Percentiles rank a stretch among this genome's conserved stretches.
Evolutionary conservation across 1,284 basidiomycete species (phyloP).

Genomic region (Marasmius sp.): DNA sequence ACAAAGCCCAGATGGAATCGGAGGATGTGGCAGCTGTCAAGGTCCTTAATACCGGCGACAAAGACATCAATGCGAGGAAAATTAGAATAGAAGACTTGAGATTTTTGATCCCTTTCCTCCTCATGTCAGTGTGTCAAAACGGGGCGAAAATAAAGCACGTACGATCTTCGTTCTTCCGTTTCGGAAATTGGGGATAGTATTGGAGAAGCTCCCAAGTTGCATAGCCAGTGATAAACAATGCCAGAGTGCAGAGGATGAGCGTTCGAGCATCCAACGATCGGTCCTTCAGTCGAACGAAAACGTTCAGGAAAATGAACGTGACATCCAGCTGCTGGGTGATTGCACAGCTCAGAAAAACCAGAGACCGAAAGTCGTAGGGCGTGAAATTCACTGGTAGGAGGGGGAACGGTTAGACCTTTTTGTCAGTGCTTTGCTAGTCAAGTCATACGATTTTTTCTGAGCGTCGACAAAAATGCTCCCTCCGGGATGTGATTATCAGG

Average conservation of each 20-base stretch:
- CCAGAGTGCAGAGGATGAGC: slow-evolving; percentile 67
- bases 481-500: slow-evolving; percentile 90
- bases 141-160: slow-evolving; percentile 17
- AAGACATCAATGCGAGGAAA: slow-evolving; percentile 83
- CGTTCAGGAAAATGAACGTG: slow-evolving; percentile 79
- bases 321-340: slow-evolving; percentile 85
- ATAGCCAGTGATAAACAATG: slow-evolving; percentile 61
- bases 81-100: slow-evolving; percentile 81
- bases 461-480: slow-evolving; percentile 72
- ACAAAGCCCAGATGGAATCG: slow-evolving; percentile 95
- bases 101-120: slow-evolving; percentile 57
- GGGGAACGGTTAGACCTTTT: slow-evolving; percentile 12
- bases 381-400: slow-evolving; percentile 65
- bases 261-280: slow-evolving; percentile 65
- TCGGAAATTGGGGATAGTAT: slow-evolving; percentile 22
- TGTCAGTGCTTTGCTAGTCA: slow-evolving; percentile 5
- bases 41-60: slow-evolving; percentile 90
- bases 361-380: slow-evolving; percentile 71
- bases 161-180: slow-evolving; percentile 31
- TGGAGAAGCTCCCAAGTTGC: slow-evolving; percentile 62
- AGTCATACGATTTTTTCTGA: slow-evolving; percentile 75
- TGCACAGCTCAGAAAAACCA: slow-evolving; percentile 73
- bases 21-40: slow-evolving; percentile 93
- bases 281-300: slow-evolving; percentile 76
- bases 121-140: background rate